Evolutionary conservation across 495 filamentous ascomycete genomes (phyloP).

Genomic region (Daldinia childiae): DNA sequence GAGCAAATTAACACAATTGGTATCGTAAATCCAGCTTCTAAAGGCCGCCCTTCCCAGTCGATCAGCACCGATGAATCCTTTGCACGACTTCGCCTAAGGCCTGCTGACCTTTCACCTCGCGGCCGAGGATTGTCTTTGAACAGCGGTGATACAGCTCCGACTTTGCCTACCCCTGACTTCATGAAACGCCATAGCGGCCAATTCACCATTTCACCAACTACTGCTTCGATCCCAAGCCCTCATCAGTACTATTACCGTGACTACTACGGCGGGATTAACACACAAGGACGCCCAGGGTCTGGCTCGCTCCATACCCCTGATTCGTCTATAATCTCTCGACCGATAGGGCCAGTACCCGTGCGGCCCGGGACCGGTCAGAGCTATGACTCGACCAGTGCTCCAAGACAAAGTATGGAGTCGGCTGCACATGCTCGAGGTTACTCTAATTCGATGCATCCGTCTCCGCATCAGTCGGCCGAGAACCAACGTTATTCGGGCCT

Average conservation of each 20-base stretch:
- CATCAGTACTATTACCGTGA: slow-evolving; percentile 61
- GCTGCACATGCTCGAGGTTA: slow-evolving; percentile 53
- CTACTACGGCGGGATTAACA: slow-evolving; percentile 55
- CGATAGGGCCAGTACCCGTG: slow-evolving; percentile 41
- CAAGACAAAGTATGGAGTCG: slow-evolving; percentile 58
- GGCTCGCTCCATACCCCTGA: slow-evolving; percentile 58
- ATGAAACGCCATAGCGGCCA: slow-evolving; percentile 65
- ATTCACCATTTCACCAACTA: slow-evolving; percentile 62
- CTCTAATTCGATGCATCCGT: slow-evolving; percentile 58
- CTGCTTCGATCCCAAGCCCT: slow-evolving; percentile 56
- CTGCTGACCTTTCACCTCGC: slow-evolving; percentile 51
- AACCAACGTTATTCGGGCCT: slow-evolving; percentile 68
- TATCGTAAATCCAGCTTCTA: slow-evolving; percentile 58
- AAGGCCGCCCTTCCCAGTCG: slow-evolving; percentile 56
- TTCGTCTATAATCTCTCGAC: slow-evolving; percentile 46
- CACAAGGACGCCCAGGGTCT: slow-evolving; percentile 49
- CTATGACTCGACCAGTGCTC: slow-evolving; percentile 54
- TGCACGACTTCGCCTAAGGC: slow-evolving; percentile 53
- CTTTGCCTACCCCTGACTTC: slow-evolving; percentile 65
- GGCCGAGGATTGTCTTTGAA: slow-evolving; percentile 67
- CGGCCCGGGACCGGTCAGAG: slow-evolving; percentile 64
- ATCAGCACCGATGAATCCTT: slow-evolving; percentile 56
- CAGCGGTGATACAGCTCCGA: slow-evolving; percentile 71
- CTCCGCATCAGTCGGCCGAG: slow-evolving; percentile 50
- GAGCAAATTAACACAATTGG: slow-evolving; percentile 59